Evolutionary conservation across 495 filamentous ascomycete species (phyloP), one percentile per base, ranked within the genome.

Genomic region (Hyaloscypha variabilis): DNA sequence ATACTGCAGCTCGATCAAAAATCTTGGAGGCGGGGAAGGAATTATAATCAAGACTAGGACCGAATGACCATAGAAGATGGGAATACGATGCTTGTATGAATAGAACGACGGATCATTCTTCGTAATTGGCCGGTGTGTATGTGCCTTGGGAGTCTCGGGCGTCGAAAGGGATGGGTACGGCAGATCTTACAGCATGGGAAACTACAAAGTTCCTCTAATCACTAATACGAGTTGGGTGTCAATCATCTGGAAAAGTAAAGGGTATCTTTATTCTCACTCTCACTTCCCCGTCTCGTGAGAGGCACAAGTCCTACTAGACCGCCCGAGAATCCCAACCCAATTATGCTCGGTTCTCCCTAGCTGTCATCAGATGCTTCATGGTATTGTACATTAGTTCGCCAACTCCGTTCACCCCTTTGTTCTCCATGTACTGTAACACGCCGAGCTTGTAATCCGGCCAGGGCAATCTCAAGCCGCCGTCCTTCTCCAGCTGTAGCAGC

Each of bases 361-460:
- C 72, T 54, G 61, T 76, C 78, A 81, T 84, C 29, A 92, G 77
- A 34, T 86, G 84, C 74, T 90, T 93, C 87, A 96, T 92, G 13
- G 93, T 94, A 70, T 87, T 91, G 66, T 89, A 89, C 86, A 96
- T 91, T 73, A 96, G 74, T 64, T 89, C 82, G 17, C 81, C 80
- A 57, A 94, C 82, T 5, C 93, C 93, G 28, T 71, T 72, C 57
- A 88, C 85, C 0, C 89, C 91, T 50, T 82, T 81, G 10, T 73
- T 76, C 63, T 92, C 90, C 65, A 96, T 74, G 78, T 87, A 88
- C 55, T 81, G 81, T 59, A 97, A 76, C 64, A 95, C 90, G n/a
- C 85, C 83, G 2, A 91, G 76, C 56, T 88, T 79, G 72, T 95
- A 97, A 60, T 90, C 88, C 67, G 87, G 83, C 89, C 89, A 95